Evolutionary conservation across 495 filamentous ascomycete genomes (phyloP).

Genomic region (Hypoxylon fragiforme): DNA sequence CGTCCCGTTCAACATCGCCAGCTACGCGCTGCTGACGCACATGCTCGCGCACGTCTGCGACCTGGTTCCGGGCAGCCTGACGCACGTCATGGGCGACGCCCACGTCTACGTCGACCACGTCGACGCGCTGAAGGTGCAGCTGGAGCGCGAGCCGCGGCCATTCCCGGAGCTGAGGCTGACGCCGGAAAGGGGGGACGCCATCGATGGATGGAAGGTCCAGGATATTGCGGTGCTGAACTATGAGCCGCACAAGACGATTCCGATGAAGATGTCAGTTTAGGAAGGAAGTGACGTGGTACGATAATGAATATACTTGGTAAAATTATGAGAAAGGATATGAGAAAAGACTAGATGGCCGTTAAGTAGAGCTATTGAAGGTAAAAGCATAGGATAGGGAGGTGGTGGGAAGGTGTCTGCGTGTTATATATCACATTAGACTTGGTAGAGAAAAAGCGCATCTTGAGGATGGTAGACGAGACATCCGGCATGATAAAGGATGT

Average conservation of each 20-base stretch:
- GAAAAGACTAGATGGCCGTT: not conserved
- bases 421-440: not conserved
- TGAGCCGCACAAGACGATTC: slow-evolving; percentile 83
- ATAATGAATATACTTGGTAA: slow-evolving; percentile 20
- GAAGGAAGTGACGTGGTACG: not conserved
- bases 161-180: slow-evolving; percentile 79
- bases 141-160: slow-evolving; percentile 74
- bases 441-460: no score
- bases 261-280: slow-evolving; percentile 97
- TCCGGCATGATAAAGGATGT: no score
- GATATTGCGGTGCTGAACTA: slow-evolving; percentile 90
- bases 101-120: slow-evolving; percentile 95
- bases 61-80: slow-evolving; percentile 78
- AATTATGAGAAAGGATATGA: no score
- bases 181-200: slow-evolving; percentile 64
- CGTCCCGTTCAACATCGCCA: slow-evolving; percentile 96
- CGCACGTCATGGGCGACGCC: slow-evolving; percentile 94
- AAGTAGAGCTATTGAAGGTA: not conserved
- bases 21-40: slow-evolving; percentile 88
- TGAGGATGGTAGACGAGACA: no score
- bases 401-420: not conserved
- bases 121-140: slow-evolving; percentile 78
- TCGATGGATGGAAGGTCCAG: slow-evolving; percentile 84
- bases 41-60: slow-evolving; percentile 89
- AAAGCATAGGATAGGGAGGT: not conserved